Evolutionary conservation across 1,284 basidiomycete genomes (phyloP).

Genomic region (Fomitopsis pinicola): DNA sequence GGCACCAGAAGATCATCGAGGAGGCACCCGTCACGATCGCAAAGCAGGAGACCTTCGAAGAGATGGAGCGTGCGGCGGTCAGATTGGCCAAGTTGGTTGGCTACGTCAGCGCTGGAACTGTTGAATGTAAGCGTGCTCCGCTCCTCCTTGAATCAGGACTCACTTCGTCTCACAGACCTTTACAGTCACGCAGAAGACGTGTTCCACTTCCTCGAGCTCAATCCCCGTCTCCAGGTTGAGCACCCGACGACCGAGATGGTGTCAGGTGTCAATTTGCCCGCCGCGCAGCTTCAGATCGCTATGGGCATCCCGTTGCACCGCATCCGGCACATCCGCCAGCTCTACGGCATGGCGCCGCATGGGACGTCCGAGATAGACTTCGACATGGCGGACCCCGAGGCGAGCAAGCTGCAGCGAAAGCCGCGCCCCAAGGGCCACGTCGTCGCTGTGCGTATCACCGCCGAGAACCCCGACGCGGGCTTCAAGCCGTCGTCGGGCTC

Average conservation of each 20-base stretch:
- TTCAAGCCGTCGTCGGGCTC: constrained; percentile 99
- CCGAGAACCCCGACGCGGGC: constrained; percentile 99
- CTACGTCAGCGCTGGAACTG: constrained; percentile 98
- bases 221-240: constrained; percentile 99
- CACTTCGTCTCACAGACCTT: constrained; percentile 55
- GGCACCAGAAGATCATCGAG: constrained; percentile 99
- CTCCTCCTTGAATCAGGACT: neutral
- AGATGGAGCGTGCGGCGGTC: constrained; percentile 99
- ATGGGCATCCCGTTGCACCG: constrained; percentile 98
- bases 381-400: constrained; percentile 87
- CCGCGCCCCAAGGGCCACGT: constrained; percentile 98
- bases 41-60: constrained; percentile 83
- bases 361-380: constrained; percentile 94
- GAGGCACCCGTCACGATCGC: constrained; percentile 99
- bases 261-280: constrained; percentile 95
- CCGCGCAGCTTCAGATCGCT: constrained; percentile 94
- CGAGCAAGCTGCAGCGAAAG: constrained; percentile 87
- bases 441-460: constrained; percentile 98
- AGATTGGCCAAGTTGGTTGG: constrained; percentile 97
- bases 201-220: constrained; percentile 98
- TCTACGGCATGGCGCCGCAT: constrained; percentile 92
- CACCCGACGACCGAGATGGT: constrained; percentile 99
- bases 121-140: constrained; percentile 71
- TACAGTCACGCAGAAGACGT: constrained; percentile 93
- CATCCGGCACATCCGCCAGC: constrained; percentile 93